phyloP scores from a whole-genome alignment of 331 rosid genomes.

The Pyrus hybrid region DNA sequence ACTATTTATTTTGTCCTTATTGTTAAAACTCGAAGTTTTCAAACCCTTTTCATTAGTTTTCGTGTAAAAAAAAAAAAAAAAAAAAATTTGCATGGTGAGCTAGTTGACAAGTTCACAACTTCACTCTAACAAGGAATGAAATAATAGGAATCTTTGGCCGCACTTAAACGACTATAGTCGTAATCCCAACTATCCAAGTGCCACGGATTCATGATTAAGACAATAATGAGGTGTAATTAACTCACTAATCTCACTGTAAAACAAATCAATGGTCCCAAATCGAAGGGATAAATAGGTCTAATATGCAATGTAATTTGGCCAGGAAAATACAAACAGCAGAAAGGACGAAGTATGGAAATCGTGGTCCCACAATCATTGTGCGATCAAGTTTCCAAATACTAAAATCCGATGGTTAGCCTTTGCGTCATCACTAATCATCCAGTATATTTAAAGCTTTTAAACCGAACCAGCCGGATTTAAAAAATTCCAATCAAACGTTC shows the following conservation, averaged over 20 bases:
- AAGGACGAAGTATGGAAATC: slow-evolving; percentile 30
- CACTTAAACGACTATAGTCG: slow-evolving; percentile 36
- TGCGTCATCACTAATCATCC: slow-evolving; percentile 24
- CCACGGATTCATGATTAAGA: slow-evolving; percentile 26
- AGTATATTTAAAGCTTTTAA: slow-evolving; percentile 3
- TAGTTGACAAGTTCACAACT: slow-evolving; percentile 31
- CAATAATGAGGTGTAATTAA: slow-evolving; percentile 21
- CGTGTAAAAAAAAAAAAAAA: no score
- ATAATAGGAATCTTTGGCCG: slow-evolving; percentile 34
- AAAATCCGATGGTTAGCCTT: slow-evolving; percentile 27
- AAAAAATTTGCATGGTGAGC: background rate
- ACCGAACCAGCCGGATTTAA: slow-evolving; percentile 24
- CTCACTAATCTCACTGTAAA: slow-evolving; percentile 23
- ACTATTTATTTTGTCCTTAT: no score
- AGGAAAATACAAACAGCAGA: slow-evolving; percentile 32
- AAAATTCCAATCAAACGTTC: slow-evolving; percentile 37
- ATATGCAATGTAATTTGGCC: background rate
- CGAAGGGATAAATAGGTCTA: background rate
- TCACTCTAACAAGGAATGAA: slow-evolving; percentile 21
- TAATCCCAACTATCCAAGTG: slow-evolving; percentile 20
- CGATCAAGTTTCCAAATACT: slow-evolving; percentile 23
- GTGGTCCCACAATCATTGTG: slow-evolving; percentile 41
- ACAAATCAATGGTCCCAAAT: slow-evolving; percentile 18
- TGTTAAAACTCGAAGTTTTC: no score
- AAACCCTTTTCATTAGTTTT: no score